Conservation (phyloP, 202 grass and related monocot genomes). For the Schoenoplectus tabernaemontani region DNA sequence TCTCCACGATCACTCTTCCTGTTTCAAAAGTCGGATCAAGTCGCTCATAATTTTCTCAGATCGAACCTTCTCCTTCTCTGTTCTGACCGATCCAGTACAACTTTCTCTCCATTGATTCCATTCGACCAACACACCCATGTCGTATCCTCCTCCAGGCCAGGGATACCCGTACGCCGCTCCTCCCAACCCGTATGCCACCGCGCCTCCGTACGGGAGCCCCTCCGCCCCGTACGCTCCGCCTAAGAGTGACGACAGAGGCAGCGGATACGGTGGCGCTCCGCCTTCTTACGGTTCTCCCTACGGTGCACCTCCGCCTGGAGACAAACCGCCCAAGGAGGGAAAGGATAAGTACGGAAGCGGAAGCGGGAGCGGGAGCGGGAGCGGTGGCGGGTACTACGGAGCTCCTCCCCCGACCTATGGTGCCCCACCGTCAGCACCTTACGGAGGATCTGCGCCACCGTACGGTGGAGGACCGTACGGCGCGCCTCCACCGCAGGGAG, state of each 20-base stretch:
- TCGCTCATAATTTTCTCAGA: background rate
- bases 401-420: constrained; percentile 4
- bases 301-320: constrained; percentile 2
- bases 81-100: background rate
- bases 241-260: background rate
- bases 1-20: background rate
- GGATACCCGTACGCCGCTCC: constrained; percentile 23
- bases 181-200: background rate
- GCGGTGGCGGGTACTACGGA: background rate
- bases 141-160: constrained; percentile 50
- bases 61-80: background rate
- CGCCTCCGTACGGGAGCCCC: background rate
- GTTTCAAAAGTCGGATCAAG: background rate
- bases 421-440: constrained; percentile 2
- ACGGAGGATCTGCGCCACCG: background rate
- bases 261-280: background rate
- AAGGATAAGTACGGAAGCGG: constrained; percentile 29
- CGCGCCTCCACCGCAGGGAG: background rate
- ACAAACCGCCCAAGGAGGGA: constrained; percentile 38
- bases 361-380: background rate
- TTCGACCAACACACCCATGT: constrained; percentile 27
- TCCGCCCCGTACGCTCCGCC: constrained; percentile 12
- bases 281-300: constrained; percentile 14
- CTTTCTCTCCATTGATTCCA: background rate
- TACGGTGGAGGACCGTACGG: constrained; percentile 7